Percentiles rank a stretch among this genome's conserved stretches.
These are phyloP conservation scores for Candida pseudoviswanathii DNA, from an alignment of 1,139 yeast species.

Conservation along the genomic window DNA sequence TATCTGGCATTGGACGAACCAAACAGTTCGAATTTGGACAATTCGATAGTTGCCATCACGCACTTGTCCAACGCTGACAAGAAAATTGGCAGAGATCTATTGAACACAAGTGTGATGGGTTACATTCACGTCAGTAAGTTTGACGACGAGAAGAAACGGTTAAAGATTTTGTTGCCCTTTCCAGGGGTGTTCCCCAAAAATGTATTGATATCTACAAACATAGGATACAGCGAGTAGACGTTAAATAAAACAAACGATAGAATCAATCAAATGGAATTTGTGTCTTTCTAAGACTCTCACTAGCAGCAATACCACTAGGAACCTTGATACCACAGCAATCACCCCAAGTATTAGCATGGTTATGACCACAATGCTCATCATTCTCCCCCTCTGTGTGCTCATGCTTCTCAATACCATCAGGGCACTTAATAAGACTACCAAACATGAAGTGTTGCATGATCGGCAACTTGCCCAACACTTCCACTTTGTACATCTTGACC, in stretches of 20 bases:
- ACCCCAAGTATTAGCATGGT: slow-evolving; percentile 72
- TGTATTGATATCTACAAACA: slow-evolving; percentile 30
- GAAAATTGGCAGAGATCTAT: slow-evolving; percentile 53
- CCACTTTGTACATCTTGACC: slow-evolving; percentile 94
- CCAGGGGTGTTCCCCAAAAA: slow-evolving; percentile 79
- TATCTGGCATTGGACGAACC: slow-evolving; percentile 45
- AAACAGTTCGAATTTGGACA: slow-evolving; percentile 60
- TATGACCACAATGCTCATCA: slow-evolving; percentile 32
- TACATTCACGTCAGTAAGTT: slow-evolving; percentile 53
- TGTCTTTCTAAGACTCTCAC: slow-evolving; percentile 46
- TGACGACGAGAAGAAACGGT: slow-evolving; percentile 68
- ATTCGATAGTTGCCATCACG: slow-evolving; percentile 72
- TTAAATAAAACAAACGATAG: background rate
- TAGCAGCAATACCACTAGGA: slow-evolving; percentile 95
- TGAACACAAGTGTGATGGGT: slow-evolving; percentile 67
- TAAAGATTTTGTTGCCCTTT: slow-evolving; percentile 79
- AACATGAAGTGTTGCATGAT: slow-evolving; percentile 93
- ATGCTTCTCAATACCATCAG: slow-evolving; percentile 60
- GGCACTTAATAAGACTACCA: slow-evolving; percentile 67
- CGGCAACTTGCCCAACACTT: slow-evolving; percentile 86
- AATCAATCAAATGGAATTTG: slow-evolving; percentile 71
- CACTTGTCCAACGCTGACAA: slow-evolving; percentile 48
- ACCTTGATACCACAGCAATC: slow-evolving; percentile 97
- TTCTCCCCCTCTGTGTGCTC: slow-evolving; percentile 22
- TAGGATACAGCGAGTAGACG: slow-evolving; percentile 33